A percentile compares a stretch with the other conserved stretches of the same genome.
Evolutionary conservation across 306 rosid species (phyloP).

Genomic region (Castanea crenata): DNA sequence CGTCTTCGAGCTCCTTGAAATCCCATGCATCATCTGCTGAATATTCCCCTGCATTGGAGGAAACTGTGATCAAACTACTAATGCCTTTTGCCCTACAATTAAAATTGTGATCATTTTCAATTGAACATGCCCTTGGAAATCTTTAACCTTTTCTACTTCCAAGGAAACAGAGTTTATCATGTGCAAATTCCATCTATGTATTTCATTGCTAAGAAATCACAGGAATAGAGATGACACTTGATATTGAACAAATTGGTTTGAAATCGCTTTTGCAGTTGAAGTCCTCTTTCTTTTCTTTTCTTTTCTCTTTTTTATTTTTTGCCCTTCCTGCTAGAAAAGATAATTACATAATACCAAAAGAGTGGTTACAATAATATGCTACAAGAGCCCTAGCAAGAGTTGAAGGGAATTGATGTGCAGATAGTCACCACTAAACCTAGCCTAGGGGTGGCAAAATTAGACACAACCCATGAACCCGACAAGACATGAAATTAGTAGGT

Average conservation of each 20-base stretch:
- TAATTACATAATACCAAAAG: too few species aligned
- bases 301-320: too few species aligned
- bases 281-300: neutral
- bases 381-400: too few species aligned
- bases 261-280: neutral
- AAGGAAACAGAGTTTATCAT: neutral
- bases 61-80: slow-evolving; percentile 6
- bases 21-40: slow-evolving; percentile 95
- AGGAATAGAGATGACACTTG: neutral
- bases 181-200: neutral
- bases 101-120: neutral
- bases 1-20: slow-evolving; percentile 79
- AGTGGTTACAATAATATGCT: too few species aligned
- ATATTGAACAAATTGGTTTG: neutral
- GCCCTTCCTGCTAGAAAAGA: too few species aligned
- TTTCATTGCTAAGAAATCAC: neutral
- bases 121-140: neutral
- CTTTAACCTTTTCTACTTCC: neutral
- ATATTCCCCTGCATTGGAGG: slow-evolving; percentile 62
- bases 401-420: too few species aligned
- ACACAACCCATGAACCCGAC: too few species aligned
- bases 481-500: too few species aligned
- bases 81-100: neutral
- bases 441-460: too few species aligned
- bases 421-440: too few species aligned